A percentile compares a stretch with the other conserved stretches of the same genome.
Evolutionary conservation across 2,329 filamentous ascomycete species (phyloP).

Genomic region (Penicillium sp.): DNA sequence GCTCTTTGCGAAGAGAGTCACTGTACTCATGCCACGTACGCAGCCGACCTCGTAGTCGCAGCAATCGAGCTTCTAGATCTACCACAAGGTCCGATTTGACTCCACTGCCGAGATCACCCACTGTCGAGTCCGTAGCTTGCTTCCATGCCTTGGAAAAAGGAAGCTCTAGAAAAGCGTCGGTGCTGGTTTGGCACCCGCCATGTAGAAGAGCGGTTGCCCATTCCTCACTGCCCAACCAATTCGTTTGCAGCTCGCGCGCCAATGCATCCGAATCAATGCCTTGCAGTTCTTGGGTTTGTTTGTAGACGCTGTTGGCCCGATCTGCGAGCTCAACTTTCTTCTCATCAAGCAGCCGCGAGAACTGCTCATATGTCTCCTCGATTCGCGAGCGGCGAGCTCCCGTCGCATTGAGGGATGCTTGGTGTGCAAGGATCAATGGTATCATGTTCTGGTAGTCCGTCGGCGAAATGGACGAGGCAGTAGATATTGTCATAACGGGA

Average conservation of each 20-base stretch:
- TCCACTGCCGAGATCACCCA: conserved; percentile 42
- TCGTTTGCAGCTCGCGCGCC: conserved; percentile 59
- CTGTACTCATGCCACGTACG: conserved; percentile 73
- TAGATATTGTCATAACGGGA: conserved; percentile 57
- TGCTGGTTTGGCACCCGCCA: conserved; percentile 61
- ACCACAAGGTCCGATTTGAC: conserved; percentile 53
- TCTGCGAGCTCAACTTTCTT: conserved; percentile 61
- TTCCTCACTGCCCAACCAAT: conserved; percentile 76
- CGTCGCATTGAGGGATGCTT: conserved; percentile 62
- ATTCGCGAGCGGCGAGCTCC: conserved; percentile 63
- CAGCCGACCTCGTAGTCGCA: conserved; percentile 67
- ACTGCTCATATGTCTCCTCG: conserved; percentile 61
- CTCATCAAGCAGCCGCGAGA: conserved; percentile 63
- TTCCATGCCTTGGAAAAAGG: conserved; percentile 73
- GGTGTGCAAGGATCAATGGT: conserved; percentile 73
- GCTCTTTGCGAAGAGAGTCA: conserved; percentile 34
- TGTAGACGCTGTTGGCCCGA: conserved; percentile 31
- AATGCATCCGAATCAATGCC: conserved; percentile 36
- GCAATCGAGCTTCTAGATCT: conserved; percentile 70
- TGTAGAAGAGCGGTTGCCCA: conserved; percentile 73
- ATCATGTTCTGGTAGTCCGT: conserved; percentile 51
- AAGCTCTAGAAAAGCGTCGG: conserved; percentile 65
- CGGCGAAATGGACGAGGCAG: conserved; percentile 47
- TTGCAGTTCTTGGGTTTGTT: conserved; percentile 34
- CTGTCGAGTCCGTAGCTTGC: conserved; percentile 61